These are phyloP conservation scores for Cardamine occulta DNA, from an alignment of 345 rosid species.

Conservation along the genomic window DNA sequence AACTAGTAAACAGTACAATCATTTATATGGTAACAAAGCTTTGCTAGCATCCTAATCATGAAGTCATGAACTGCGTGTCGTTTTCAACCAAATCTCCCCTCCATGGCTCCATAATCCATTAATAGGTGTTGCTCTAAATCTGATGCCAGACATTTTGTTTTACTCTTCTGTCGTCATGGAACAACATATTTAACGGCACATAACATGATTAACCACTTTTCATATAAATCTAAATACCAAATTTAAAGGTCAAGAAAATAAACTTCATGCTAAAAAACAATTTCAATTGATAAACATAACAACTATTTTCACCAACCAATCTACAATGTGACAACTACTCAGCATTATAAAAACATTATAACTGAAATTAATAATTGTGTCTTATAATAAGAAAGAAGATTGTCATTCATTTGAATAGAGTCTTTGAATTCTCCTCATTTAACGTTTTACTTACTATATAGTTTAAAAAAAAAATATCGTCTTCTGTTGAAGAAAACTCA, in stretches of 20 bases:
- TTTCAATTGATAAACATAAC: background rate
- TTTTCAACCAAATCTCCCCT: conserved; percentile 10
- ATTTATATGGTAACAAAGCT: background rate
- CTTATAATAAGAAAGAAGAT: background rate
- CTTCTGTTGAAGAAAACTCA: conserved; percentile 38
- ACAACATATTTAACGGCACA: background rate
- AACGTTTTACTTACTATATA: too few species aligned
- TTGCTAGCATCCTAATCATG: conserved; percentile 8
- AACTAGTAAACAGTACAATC: too few species aligned
- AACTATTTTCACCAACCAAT: conserved; percentile 1
- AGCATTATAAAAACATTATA: background rate
- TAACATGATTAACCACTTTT: conserved; percentile 7
- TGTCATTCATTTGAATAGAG: background rate
- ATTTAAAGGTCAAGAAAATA: background rate
- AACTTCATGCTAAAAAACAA: background rate
- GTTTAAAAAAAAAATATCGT: background rate
- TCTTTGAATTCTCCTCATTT: conserved; percentile 9
- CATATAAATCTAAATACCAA: background rate
- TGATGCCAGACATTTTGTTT: background rate
- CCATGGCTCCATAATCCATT: background rate
- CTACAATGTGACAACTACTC: conserved; percentile 1
- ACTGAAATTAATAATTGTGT: background rate
- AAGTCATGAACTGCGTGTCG: background rate
- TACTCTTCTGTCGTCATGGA: background rate
- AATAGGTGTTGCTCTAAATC: conserved; percentile 1